Conservation (phyloP, 2,329 filamentous ascomycete genomes). For the Aspergillus uvarum region DNA sequence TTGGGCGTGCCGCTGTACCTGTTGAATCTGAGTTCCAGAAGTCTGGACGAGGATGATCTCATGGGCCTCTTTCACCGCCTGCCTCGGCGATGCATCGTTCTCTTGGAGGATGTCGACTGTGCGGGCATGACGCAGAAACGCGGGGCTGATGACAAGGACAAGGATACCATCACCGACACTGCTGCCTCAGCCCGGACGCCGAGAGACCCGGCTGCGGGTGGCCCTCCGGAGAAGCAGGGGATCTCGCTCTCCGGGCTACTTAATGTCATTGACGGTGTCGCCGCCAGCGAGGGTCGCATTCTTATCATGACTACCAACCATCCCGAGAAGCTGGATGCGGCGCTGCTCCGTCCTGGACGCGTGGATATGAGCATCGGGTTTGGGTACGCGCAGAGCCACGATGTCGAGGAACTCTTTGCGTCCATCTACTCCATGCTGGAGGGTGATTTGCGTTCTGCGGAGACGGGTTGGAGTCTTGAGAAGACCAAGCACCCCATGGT, state of each 20-base stretch:
- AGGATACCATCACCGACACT: not conserved
- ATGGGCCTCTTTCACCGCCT: conserved; percentile 64
- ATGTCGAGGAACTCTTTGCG: conserved; percentile 42
- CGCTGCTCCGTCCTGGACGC: conserved; percentile 64
- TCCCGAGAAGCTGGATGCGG: conserved; percentile 63
- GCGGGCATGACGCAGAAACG: conserved; percentile 65
- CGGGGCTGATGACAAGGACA: conserved; percentile 19
- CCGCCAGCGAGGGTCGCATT: conserved; percentile 67
- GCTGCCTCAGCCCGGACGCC: not conserved
- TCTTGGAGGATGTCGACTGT: conserved; percentile 75
- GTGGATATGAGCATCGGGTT: conserved; percentile 66
- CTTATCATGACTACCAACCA: conserved; percentile 74
- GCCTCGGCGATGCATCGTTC: conserved; percentile 68
- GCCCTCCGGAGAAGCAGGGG: conserved; percentile 30
- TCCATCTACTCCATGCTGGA: conserved; percentile 39
- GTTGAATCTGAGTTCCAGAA: conserved; percentile 63
- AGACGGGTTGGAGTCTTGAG: not conserved
- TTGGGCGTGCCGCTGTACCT: conserved; percentile 73
- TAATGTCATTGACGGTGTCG: conserved; percentile 70
- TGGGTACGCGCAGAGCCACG: conserved; percentile 36
- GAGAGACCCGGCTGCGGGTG: conserved; percentile 17
- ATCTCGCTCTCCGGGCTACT: conserved; percentile 67
- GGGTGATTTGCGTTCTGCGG: conserved; percentile 24
- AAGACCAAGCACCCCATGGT: not conserved
- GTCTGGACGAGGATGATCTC: conserved; percentile 65